Conservation (phyloP, 176 grass and related monocot species). For the Carex cristatella region DNA sequence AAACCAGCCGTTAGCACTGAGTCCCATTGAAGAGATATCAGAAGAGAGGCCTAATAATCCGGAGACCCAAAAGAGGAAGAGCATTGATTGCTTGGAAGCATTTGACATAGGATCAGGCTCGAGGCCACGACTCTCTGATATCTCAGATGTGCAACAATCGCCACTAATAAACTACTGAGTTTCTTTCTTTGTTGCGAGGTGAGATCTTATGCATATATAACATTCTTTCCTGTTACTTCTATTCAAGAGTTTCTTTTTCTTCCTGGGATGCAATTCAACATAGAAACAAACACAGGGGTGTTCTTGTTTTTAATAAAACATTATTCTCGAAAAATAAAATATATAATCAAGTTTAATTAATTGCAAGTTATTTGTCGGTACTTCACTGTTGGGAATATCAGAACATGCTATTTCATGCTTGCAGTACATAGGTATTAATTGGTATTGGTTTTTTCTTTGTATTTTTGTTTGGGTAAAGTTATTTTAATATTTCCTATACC, state of each 20-base stretch:
- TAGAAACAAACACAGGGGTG: background rate
- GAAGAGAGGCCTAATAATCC: conserved; percentile 47
- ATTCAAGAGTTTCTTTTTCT: background rate
- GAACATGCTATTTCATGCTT: background rate
- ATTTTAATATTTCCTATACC: background rate
- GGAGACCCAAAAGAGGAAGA: conserved; percentile 70
- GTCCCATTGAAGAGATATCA: conserved; percentile 55
- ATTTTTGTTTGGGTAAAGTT: background rate
- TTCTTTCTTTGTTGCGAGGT: background rate
- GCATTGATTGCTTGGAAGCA: conserved; percentile 47
- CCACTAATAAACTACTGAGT: conserved; percentile 59
- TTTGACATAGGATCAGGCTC: conserved; percentile 52
- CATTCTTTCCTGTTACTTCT: background rate
- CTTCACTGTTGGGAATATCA: background rate
- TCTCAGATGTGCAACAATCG: conserved; percentile 71
- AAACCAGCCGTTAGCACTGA: conserved; percentile 38
- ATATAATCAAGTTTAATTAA: background rate
- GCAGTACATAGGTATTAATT: background rate
- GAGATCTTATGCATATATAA: background rate
- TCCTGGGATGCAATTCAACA: background rate
- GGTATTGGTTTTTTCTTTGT: background rate
- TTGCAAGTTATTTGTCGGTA: no score
- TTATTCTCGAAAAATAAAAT: background rate
- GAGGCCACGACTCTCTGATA: conserved; percentile 69
- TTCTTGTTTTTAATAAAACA: background rate